Percentiles rank a stretch among this genome's conserved stretches.
phyloP scores from a whole-genome alignment of 768 basidiomycete genomes.

The Neoboletus magnificus region DNA sequence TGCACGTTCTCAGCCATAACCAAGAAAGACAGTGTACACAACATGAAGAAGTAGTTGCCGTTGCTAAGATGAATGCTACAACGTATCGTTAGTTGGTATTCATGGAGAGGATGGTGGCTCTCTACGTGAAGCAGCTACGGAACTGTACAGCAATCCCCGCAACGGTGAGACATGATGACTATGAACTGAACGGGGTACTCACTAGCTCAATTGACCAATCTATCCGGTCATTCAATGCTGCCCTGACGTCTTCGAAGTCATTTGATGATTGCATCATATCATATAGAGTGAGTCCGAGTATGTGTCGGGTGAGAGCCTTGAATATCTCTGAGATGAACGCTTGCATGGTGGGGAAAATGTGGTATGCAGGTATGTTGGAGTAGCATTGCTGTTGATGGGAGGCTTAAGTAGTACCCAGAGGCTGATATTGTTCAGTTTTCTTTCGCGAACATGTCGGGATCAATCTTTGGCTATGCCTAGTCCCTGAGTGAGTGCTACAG shows the following conservation, averaged over 20 bases:
- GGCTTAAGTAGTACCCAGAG: neutral
- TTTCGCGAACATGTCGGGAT: too few relatives aligned
- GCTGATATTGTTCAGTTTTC: neutral
- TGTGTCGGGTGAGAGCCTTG: neutral
- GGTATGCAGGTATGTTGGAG: neutral
- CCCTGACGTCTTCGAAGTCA: conserved; percentile 23
- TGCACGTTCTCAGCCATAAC: conserved; percentile 19
- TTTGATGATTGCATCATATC: conserved; percentile 13
- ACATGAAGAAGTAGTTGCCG: conserved; percentile 6
- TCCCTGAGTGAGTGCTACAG: neutral
- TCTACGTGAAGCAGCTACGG: conserved; percentile 12
- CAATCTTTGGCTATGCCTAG: neutral
- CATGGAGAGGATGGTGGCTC: neutral
- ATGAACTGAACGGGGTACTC: neutral
- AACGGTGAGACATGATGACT: neutral
- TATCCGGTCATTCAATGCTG: conserved; percentile 11
- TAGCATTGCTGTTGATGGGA: neutral
- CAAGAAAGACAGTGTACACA: conserved; percentile 14
- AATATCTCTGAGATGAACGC: neutral
- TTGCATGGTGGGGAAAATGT: conserved; percentile 4
- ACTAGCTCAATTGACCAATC: conserved; percentile 25
- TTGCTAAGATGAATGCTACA: conserved; percentile 18
- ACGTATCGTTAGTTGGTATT: conserved; percentile 1
- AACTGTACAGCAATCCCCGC: neutral
- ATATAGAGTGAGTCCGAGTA: conserved; percentile 15